Evolutionary conservation across 371 early-diverging fungal species (phyloP).

Genomic region (Rhizopus arrhizus): DNA sequence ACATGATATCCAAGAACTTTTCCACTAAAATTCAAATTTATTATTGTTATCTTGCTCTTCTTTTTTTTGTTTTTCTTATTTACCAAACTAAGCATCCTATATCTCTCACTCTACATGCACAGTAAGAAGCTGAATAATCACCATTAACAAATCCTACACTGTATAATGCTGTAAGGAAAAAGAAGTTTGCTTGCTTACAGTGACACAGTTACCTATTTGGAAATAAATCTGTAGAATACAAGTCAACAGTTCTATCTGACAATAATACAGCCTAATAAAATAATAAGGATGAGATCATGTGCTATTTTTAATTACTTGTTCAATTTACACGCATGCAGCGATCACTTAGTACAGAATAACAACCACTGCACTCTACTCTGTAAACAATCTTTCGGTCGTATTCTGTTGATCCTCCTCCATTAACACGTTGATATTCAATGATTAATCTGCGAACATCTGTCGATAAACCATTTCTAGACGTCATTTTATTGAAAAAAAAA

Average conservation of each 20-base stretch:
- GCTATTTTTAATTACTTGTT: not conserved
- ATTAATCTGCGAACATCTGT: conserved; percentile 8
- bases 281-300: not conserved
- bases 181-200: not conserved
- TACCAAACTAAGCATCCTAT: conserved; percentile 46
- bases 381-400: conserved; percentile 46
- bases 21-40: conserved; percentile 28
- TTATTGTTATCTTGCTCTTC: not conserved
- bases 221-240: conserved; percentile 46
- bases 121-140: conserved; percentile 46
- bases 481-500: not conserved
- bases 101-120: conserved; percentile 44
- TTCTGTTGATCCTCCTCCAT: conserved; percentile 23
- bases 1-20: conserved; percentile 50
- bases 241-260: conserved; percentile 37
- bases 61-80: not conserved
- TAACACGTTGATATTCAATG: conserved; percentile 35
- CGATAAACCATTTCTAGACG: not conserved
- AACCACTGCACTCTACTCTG: conserved; percentile 41
- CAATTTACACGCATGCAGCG: conserved; percentile 46
- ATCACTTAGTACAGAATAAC: conserved; percentile 31
- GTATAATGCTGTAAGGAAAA: not conserved
- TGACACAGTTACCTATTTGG: conserved; percentile 37
- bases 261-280: conserved; percentile 37
- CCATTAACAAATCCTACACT: conserved; percentile 43